A percentile compares a stretch with the other conserved stretches of the same genome.
phyloP scores from a whole-genome alignment of 2,329 filamentous ascomycete species.

The Diaporthe nobilis region DNA sequence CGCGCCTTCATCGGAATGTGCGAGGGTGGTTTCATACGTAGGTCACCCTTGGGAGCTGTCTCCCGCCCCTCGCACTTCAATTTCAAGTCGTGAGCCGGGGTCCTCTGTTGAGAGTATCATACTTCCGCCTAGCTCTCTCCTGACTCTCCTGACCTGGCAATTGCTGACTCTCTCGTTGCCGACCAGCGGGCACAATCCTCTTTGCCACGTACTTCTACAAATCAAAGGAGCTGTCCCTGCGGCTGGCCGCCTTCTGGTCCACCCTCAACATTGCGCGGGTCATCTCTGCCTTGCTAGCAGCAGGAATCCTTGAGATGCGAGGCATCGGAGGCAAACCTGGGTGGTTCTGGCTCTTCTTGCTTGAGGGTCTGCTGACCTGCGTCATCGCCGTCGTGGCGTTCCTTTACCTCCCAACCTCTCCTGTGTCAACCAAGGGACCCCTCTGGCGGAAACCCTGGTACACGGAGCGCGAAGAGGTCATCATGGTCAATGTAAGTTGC shows the following conservation, averaged over 20 bases:
- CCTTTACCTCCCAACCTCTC: constrained; percentile 74
- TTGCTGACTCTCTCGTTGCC: not conserved
- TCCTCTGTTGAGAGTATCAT: too few species aligned
- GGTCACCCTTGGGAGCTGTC: not conserved
- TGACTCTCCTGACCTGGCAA: not conserved
- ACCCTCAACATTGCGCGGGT: constrained; percentile 59
- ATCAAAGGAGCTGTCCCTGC: constrained; percentile 74
- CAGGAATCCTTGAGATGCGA: constrained; percentile 63
- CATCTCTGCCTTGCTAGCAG: constrained; percentile 63
- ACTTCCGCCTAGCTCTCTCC: not conserved
- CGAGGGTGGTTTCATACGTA: constrained; percentile 70
- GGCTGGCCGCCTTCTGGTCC: constrained; percentile 79
- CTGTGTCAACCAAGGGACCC: constrained; percentile 73
- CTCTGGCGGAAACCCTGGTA: constrained; percentile 77
- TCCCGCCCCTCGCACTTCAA: not conserved
- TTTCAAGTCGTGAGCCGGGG: not conserved
- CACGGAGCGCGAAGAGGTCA: constrained; percentile 75
- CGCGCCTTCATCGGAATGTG: constrained; percentile 67
- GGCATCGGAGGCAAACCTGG: constrained; percentile 63
- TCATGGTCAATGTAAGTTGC: constrained; percentile 71
- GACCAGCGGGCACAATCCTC: constrained; percentile 64
- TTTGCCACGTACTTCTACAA: constrained; percentile 83
- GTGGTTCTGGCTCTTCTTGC: constrained; percentile 68
- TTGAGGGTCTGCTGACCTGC: constrained; percentile 62
- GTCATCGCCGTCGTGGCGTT: constrained; percentile 65